Percentiles rank a stretch among this genome's conserved stretches.
These are phyloP conservation scores for Ambrosia trifida DNA, from an alignment of 129 eudicot species.

Conservation along the genomic window DNA sequence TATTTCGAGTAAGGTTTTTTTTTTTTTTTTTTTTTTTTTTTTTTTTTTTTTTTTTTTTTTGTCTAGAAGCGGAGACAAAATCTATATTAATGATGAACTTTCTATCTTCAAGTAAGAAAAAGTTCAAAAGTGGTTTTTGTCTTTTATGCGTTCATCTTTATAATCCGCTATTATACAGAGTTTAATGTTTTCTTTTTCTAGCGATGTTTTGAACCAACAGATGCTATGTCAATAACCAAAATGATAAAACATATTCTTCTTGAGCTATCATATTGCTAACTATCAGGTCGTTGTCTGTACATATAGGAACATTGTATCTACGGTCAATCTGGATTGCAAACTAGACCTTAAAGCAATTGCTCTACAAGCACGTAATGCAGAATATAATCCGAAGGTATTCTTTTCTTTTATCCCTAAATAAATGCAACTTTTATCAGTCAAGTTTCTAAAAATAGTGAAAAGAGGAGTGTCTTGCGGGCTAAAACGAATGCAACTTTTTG, in stretches of 20 bases:
- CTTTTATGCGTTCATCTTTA: not conserved
- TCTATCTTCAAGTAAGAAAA: not conserved
- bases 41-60: not conserved
- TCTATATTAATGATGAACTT: not conserved
- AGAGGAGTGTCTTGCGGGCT: conserved; percentile 9
- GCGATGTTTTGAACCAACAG: not conserved
- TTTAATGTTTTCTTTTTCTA: not conserved
- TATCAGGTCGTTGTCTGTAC: conserved; percentile 17
- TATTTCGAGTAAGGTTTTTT: not conserved
- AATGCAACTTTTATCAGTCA: not conserved
- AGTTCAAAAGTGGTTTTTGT: not conserved
- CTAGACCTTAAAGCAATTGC: conserved; percentile 56
- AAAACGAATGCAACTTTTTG: not conserved
- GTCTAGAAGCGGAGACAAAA: not conserved
- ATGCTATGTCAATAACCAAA: not conserved
- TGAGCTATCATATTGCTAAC: conserved; percentile 22
- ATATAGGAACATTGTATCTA: conserved; percentile 51
- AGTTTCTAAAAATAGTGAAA: not conserved
- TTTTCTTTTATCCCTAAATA: not conserved
- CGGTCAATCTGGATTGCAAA: conserved; percentile 53
- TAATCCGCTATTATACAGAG: not conserved
- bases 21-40: no score
- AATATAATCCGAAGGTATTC: conserved; percentile 42
- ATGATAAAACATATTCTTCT: not conserved
- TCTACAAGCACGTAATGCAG: conserved; percentile 53